These are phyloP conservation scores for Aleurites moluccanus DNA, from an alignment of 441 rosid species.

Conservation along the genomic window DNA sequence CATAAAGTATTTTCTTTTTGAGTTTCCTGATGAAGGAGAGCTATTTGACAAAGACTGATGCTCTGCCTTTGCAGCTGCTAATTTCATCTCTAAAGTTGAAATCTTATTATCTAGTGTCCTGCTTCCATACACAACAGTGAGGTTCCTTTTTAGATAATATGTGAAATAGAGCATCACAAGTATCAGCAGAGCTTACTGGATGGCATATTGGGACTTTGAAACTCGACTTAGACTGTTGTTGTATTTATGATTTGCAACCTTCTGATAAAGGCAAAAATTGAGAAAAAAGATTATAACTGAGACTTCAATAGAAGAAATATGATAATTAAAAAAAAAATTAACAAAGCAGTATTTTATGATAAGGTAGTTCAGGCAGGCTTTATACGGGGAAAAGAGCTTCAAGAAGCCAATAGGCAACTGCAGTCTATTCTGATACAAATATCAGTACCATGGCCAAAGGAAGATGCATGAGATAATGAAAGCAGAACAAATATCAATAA, in stretches of 20 bases:
- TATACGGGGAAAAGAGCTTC: neutral
- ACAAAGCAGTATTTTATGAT: constrained; percentile 3
- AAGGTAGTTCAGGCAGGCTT: neutral
- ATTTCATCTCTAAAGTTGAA: constrained; percentile 51
- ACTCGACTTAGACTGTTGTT: constrained; percentile 29
- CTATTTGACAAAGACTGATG: constrained; percentile 38
- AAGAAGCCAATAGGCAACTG: neutral
- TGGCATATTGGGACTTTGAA: constrained; percentile 37
- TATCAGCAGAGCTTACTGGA: constrained; percentile 46
- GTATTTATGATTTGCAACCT: constrained; percentile 26
- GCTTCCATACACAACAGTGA: constrained; percentile 21
- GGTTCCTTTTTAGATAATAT: constrained; percentile 11
- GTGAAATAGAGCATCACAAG: constrained; percentile 13
- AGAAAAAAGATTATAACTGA: constrained; percentile 14
- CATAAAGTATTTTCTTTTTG: constrained; percentile 61
- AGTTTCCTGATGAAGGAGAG: constrained; percentile 32
- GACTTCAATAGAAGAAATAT: neutral
- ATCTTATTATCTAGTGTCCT: constrained; percentile 52
- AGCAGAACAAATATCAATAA: too few relatives aligned
- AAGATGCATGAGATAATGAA: neutral
- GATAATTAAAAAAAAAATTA: neutral
- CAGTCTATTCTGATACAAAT: constrained; percentile 1
- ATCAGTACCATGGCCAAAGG: neutral
- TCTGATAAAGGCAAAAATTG: constrained; percentile 20
- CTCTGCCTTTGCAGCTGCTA: constrained; percentile 50